Conservation (phyloP, 169 alveolate species). For the Cryptosporidium viatorum region DNA sequence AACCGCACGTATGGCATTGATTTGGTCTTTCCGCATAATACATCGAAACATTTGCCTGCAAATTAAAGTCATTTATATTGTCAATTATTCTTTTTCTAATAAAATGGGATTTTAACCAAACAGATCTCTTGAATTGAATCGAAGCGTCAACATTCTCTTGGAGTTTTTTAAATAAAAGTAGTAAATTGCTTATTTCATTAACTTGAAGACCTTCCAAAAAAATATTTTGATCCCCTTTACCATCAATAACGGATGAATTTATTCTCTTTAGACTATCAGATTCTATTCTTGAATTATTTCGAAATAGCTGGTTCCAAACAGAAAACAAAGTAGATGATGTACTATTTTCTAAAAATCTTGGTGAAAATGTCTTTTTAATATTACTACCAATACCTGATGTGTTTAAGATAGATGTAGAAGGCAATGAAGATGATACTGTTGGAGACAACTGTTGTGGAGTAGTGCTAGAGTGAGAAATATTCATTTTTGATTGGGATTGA, state of each 20-base stretch:
- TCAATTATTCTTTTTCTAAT: slow-evolving; percentile 51
- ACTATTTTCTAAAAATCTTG: slow-evolving; percentile 67
- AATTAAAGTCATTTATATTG: slow-evolving; percentile 40
- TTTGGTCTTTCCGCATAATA: slow-evolving; percentile 68
- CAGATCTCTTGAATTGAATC: slow-evolving; percentile 22
- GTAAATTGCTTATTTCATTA: slow-evolving; percentile 39
- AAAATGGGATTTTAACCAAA: slow-evolving; percentile 69
- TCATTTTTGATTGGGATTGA: slow-evolving; percentile 18
- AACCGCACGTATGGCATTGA: slow-evolving; percentile 73
- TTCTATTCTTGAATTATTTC: neutral
- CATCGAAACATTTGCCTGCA: slow-evolving; percentile 50
- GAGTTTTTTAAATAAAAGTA: slow-evolving; percentile 30
- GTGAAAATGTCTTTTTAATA: slow-evolving; percentile 59
- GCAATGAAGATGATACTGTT: neutral
- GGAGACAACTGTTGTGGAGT: slow-evolving; percentile 13
- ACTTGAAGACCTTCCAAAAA: slow-evolving; percentile 58
- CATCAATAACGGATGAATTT: slow-evolving; percentile 38
- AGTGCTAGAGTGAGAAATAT: neutral
- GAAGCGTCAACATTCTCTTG: slow-evolving; percentile 71
- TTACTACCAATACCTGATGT: neutral
- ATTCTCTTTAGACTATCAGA: slow-evolving; percentile 6
- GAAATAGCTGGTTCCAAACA: slow-evolving; percentile 65
- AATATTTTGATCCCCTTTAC: slow-evolving; percentile 60
- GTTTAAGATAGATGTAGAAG: neutral
- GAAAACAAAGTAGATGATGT: slow-evolving; percentile 46